Percentiles rank a stretch among this genome's conserved stretches.
Conservation (phyloP, 2,329 filamentous ascomycete genomes). For the Cladosporium sp. region DNA sequence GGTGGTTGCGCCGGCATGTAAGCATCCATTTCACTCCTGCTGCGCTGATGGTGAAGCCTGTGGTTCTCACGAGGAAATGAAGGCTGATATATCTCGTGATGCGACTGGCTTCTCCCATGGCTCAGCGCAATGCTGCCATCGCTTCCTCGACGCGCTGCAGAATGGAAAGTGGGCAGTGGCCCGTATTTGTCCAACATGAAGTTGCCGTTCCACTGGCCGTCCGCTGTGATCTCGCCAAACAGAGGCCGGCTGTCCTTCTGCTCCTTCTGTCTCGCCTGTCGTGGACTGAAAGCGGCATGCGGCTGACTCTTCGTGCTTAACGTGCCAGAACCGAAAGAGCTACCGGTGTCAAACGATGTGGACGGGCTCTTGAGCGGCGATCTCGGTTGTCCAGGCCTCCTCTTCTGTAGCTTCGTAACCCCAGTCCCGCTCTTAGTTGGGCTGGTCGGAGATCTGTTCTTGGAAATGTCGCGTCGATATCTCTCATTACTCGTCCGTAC, state of each 20-base stretch:
- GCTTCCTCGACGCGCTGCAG: constrained; percentile 53
- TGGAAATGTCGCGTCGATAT: constrained; percentile 17
- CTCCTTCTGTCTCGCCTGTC: constrained; percentile 16
- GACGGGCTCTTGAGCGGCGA: constrained; percentile 23
- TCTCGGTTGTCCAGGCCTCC: constrained; percentile 19
- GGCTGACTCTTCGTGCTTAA: constrained; percentile 24
- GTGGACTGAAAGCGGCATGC: constrained; percentile 21
- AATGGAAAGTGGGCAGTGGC: constrained; percentile 20
- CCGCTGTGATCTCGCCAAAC: constrained; percentile 68
- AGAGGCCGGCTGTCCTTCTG: constrained; percentile 46
- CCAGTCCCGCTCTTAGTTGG: constrained; percentile 19
- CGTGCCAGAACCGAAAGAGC: constrained; percentile 24
- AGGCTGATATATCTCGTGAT: constrained; percentile 30
- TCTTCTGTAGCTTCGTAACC: constrained; percentile 25
- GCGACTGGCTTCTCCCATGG: constrained; percentile 51
- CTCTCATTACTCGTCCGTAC: constrained; percentile 23
- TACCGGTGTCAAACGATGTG: constrained; percentile 23
- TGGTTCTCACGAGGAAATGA: constrained; percentile 17
- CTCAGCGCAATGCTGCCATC: constrained; percentile 59
- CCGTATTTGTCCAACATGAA: constrained; percentile 26
- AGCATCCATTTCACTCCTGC: constrained; percentile 27
- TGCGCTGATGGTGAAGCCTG: constrained; percentile 27
- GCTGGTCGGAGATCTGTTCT: constrained; percentile 22
- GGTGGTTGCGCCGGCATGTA: constrained; percentile 19
- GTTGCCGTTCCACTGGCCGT: constrained; percentile 44